Evolutionary conservation across 495 filamentous ascomycete species (phyloP).

Genomic region (Aspergillus homomorphus): DNA sequence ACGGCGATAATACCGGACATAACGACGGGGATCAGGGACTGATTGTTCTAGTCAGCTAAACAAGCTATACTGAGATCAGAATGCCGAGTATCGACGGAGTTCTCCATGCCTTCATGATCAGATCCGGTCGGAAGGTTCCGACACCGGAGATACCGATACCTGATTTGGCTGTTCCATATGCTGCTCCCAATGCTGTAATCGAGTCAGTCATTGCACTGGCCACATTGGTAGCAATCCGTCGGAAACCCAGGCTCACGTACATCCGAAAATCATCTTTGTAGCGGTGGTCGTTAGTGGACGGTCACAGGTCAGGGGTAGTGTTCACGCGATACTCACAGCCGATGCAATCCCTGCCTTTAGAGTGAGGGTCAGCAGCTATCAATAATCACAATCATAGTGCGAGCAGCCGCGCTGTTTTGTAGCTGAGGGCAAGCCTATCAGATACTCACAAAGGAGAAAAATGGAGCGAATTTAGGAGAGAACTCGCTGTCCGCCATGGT

Average conservation of each 20-base stretch:
- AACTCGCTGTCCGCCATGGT: constrained; percentile 68
- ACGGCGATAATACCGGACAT: constrained; percentile 99
- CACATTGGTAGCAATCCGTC: constrained; percentile 12
- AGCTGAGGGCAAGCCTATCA: constrained; percentile 30
- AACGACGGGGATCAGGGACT: constrained; percentile 94
- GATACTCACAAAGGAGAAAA: constrained; percentile 87
- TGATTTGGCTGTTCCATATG: constrained; percentile 95
- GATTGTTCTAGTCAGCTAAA: constrained; percentile 34
- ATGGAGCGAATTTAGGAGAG: constrained; percentile 89
- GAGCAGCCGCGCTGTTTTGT: constrained; percentile 6
- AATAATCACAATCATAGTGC: background rate
- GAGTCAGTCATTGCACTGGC: constrained; percentile 15
- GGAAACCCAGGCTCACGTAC: constrained; percentile 51
- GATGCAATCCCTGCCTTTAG: constrained; percentile 77
- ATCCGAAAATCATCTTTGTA: constrained; percentile 78
- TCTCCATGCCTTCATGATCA: constrained; percentile 90
- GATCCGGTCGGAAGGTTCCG: constrained; percentile 84
- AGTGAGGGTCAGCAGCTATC: background rate
- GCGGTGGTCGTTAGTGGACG: constrained; percentile 23
- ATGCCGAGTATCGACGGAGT: background rate
- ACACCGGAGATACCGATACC: constrained; percentile 96
- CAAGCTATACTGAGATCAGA: background rate
- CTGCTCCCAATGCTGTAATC: constrained; percentile 74
- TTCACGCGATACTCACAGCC: constrained; percentile 69
- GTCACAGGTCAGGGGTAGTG: constrained; percentile 3